Conservation (phyloP, 768 basidiomycete species). For the Leccinum variicolor region DNA sequence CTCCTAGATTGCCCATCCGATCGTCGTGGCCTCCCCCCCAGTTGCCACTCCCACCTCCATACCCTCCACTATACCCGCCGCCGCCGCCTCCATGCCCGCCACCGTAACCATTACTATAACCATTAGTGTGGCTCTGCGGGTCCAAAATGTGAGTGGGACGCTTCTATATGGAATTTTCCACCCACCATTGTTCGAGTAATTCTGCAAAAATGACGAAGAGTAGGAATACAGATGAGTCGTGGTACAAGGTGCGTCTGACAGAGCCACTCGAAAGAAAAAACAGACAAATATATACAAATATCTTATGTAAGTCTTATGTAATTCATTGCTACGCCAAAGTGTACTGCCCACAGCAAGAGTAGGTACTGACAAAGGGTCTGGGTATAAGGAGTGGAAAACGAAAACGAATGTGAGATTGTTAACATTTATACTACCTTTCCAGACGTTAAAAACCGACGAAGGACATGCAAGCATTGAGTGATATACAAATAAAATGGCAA, state of each 20-base stretch:
- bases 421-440: conserved; percentile 7
- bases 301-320: conserved; percentile 2
- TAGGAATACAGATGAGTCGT: conserved; percentile 16
- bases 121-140: conserved; percentile 31
- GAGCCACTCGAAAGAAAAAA: conserved; percentile 18
- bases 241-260: conserved; percentile 13
- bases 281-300: conserved; percentile 9
- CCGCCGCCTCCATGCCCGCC: conserved; percentile 29
- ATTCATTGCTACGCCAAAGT: neutral
- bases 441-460: neutral
- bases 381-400: conserved; percentile 9
- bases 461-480: conserved; percentile 1
- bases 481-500: conserved; percentile 5
- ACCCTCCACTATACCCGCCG: conserved; percentile 27
- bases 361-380: neutral
- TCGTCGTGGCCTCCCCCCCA: conserved; percentile 47
- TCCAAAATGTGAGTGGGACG: neutral
- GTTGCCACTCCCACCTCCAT: conserved; percentile 28
- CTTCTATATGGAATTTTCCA: neutral
- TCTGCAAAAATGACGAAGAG: neutral
- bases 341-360: neutral
- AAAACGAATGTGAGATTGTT: conserved; percentile 7
- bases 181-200: conserved; percentile 20
- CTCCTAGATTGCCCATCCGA: conserved; percentile 79
- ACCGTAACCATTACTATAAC: conserved; percentile 34